These are phyloP conservation scores for Heliamphora pulchella DNA, from an alignment of 179 eudicot genomes.

Conservation along the genomic window DNA sequence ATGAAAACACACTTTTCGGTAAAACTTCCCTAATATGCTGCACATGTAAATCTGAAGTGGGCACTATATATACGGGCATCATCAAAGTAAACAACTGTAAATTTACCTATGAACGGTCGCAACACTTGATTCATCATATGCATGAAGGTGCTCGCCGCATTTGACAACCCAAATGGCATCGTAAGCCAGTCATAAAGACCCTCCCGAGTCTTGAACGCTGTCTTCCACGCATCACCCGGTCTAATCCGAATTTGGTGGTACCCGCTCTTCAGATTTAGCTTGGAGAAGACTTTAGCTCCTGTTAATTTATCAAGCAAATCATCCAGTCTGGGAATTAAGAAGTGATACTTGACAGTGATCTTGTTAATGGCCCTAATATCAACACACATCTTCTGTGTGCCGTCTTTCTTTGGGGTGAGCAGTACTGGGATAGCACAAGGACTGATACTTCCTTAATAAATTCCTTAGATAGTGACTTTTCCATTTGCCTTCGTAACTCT, in stretches of 20 bases:
- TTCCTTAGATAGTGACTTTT: background rate
- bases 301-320: background rate
- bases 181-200: background rate
- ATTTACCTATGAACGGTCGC: background rate
- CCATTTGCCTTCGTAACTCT: background rate
- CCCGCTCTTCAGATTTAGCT: background rate
- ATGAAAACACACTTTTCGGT: too few relatives aligned
- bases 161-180: background rate
- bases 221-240: background rate
- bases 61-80: too few relatives aligned
- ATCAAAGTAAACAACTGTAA: background rate
- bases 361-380: background rate
- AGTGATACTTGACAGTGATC: background rate
- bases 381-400: slow-evolving; percentile 1
- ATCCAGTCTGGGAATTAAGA: background rate
- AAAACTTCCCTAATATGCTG: background rate
- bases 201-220: background rate
- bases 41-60: background rate
- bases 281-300: background rate
- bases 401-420: background rate
- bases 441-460: background rate
- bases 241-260: background rate
- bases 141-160: background rate
- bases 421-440: background rate
- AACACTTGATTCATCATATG: background rate